phyloP scores from a whole-genome alignment of 768 basidiomycete genomes.

The Mycena epipterygia region DNA sequence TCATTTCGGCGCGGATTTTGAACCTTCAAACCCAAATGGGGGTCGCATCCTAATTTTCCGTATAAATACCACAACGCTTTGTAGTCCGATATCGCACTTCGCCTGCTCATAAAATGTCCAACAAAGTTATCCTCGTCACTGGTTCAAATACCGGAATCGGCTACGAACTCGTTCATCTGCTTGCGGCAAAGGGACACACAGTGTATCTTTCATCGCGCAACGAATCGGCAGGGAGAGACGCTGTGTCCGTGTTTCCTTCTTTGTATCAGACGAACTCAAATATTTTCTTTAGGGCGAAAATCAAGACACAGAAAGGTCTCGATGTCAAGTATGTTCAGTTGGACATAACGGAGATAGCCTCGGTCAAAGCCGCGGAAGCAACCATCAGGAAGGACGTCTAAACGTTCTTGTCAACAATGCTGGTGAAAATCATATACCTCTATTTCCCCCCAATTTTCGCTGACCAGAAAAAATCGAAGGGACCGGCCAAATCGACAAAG shows the following conservation, averaged over 20 bases:
- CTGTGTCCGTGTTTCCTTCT: slow-evolving; percentile 57
- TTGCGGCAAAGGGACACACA: slow-evolving; percentile 57
- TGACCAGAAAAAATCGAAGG: no score
- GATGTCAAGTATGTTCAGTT: slow-evolving; percentile 52
- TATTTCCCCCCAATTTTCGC: no score
- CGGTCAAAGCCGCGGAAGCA: slow-evolving; percentile 51
- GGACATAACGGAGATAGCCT: slow-evolving; percentile 53
- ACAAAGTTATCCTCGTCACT: slow-evolving; percentile 56
- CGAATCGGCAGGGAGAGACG: slow-evolving; percentile 53
- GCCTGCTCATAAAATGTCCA: no score
- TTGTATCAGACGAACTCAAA: no score
- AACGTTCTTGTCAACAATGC: slow-evolving; percentile 64
- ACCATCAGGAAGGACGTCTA: slow-evolving; percentile 56
- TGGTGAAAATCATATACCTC: slow-evolving; percentile 36
- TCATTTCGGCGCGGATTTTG: no score
- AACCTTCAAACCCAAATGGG: no score
- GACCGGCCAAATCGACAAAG: background rate
- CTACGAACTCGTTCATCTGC: slow-evolving; percentile 57
- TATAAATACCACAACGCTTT: no score
- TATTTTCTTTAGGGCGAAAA: slow-evolving; percentile 46
- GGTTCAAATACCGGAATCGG: slow-evolving; percentile 62
- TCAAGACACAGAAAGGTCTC: slow-evolving; percentile 47
- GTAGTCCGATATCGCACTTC: no score
- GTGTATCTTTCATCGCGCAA: slow-evolving; percentile 61
- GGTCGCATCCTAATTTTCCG: no score